A percentile compares a stretch with the other conserved stretches of the same genome.
phyloP scores from a whole-genome alignment of 1,284 basidiomycete species.

The Puccinia novopanici region DNA sequence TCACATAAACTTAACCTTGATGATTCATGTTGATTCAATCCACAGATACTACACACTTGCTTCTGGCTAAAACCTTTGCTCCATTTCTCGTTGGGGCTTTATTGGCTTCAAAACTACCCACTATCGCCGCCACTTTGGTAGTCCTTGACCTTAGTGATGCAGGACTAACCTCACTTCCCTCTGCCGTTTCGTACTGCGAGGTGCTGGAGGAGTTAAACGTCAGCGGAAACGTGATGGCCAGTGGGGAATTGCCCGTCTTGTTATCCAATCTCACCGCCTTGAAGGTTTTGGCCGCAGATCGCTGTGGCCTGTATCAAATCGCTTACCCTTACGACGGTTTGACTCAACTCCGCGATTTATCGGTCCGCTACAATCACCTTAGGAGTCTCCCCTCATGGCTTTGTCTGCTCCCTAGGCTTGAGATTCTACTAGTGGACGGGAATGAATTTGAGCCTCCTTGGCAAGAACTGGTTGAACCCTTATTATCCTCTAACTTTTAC shows the following conservation, averaged over 20 bases:
- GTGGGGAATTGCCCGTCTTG: constrained; percentile 74
- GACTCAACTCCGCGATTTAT: constrained; percentile 59
- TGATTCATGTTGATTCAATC: neutral
- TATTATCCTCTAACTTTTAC: constrained; percentile 34
- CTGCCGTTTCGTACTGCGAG: constrained; percentile 72
- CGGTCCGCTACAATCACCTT: constrained; percentile 75
- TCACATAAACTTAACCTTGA: neutral
- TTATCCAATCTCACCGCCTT: constrained; percentile 74
- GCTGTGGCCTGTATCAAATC: constrained; percentile 74
- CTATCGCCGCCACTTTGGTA: constrained; percentile 20
- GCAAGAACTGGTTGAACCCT: constrained; percentile 79
- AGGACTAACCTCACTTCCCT: constrained; percentile 76
- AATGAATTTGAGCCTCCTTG: constrained; percentile 92
- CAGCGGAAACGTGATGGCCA: constrained; percentile 77
- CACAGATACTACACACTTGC: constrained; percentile 44
- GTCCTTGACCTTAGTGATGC: constrained; percentile 65
- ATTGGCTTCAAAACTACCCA: neutral
- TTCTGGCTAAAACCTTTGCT: constrained; percentile 12
- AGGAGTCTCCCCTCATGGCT: constrained; percentile 91
- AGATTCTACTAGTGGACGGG: constrained; percentile 83
- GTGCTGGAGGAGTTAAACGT: constrained; percentile 91
- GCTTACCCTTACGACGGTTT: constrained; percentile 62
- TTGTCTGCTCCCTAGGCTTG: constrained; percentile 73
- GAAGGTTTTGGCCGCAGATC: constrained; percentile 84
- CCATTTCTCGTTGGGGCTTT: constrained; percentile 28